Evolutionary conservation across 805 yeast species (phyloP), one percentile per base, ranked within the genome.

Genomic region (Pichia cabralensis): DNA sequence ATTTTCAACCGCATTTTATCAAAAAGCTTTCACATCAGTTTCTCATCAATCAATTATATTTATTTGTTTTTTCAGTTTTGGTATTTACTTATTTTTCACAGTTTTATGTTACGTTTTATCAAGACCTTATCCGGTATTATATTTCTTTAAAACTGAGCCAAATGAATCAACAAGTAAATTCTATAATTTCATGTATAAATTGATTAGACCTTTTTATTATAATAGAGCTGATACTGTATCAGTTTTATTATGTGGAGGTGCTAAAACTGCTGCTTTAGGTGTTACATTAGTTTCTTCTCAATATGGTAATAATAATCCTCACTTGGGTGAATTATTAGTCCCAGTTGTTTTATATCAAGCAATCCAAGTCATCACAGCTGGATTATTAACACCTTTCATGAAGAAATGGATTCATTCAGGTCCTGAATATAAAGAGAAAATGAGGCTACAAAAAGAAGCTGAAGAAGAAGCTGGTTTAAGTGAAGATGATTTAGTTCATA

Each of bases 201-300:
- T 65, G 2, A 56, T 75, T 39, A 54, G 65, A 35, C 89, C 89
- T 2, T 83, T 81, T 47, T 80, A 79, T 55, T 80, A 80, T 55
- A 65, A 67, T 47, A 71, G 77, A 45, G 55, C 62, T 33, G 95
- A 86, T 49, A 73, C 95, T 0, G 82, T 83, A 23, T 67, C 88
- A 10, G 69, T 86, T 33, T 70, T 85, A 80, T 67, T 84, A 39
- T 83, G 95, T 56, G 95, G 94, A 9, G 89, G 94, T 5, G 95
- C 96, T 2, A 86, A 85, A 55, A 85, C 95, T 1, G 95, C 94
- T 0, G 95, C 95, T 0, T 62, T 85, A 33, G 96, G 95, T 24
- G 94, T 85, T 4, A 80, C 94, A 1, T 62, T 85, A 33, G 66
- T 80, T n/a, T 66, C 86, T 2, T 43, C 61, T 0, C 61, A 56